Conservation (phyloP, 768 basidiomycete genomes). For the Galerina marginata region DNA sequence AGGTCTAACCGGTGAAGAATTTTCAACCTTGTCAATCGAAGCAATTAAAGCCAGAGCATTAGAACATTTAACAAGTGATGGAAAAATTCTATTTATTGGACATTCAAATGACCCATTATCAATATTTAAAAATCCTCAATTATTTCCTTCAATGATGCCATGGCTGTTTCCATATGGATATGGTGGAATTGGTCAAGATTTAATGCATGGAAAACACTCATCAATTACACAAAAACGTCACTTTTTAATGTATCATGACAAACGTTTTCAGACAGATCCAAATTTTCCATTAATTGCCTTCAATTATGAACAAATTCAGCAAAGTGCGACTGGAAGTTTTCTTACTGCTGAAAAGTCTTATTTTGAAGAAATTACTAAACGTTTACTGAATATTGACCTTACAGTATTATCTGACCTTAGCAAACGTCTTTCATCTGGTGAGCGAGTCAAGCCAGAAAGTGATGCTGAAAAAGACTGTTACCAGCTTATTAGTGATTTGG, state of each 20-base stretch:
- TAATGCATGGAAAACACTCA: constrained; percentile 2
- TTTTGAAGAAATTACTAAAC: constrained; percentile 30
- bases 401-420: constrained; percentile 24
- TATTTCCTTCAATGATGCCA: constrained; percentile 15
- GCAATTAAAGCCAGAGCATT: constrained; percentile 27
- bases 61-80: constrained; percentile 27
- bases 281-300: constrained; percentile 12
- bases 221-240: constrained; percentile 26
- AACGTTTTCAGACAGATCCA: constrained; percentile 9
- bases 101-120: neutral
- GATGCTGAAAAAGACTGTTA: constrained; percentile 41
- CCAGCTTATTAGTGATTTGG: constrained; percentile 36
- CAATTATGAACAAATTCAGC: constrained; percentile 35
- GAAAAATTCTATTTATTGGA: constrained; percentile 24
- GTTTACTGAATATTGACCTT: constrained; percentile 28
- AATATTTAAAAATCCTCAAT: neutral
- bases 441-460: constrained; percentile 28
- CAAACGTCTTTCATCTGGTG: constrained; percentile 26
- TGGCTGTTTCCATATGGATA: constrained; percentile 46
- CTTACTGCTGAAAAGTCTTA: constrained; percentile 28
- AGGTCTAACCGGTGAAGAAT: neutral
- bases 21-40: neutral
- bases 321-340: constrained; percentile 30
- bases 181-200: constrained; percentile 28
- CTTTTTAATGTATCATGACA: constrained; percentile 37